Percentiles rank a stretch among this genome's conserved stretches.
These are phyloP conservation scores for Xylaria sp. DNA, from an alignment of 2,329 filamentous ascomycete species.

Conservation along the genomic window DNA sequence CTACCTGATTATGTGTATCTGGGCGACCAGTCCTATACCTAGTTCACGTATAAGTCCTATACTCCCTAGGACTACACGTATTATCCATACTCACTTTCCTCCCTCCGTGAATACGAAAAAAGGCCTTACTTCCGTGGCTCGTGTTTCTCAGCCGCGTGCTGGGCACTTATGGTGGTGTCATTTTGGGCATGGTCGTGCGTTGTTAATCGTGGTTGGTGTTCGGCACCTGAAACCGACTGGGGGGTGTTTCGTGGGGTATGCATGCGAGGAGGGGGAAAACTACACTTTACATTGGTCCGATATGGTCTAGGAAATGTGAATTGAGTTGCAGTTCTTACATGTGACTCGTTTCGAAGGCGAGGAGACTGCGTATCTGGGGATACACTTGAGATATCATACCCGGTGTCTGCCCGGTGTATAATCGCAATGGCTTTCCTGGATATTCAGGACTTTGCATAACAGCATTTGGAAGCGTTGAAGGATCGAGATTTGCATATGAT, in stretches of 20 bases:
- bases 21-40: too few species aligned
- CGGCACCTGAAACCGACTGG: constrained; percentile 26
- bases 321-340: too few species aligned
- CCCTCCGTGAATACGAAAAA: background rate
- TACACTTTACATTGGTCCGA: background rate
- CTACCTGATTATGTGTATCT: too few species aligned
- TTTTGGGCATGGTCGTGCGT: background rate
- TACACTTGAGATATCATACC: too few species aligned
- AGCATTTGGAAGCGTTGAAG: background rate
- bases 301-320: background rate
- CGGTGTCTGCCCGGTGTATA: too few species aligned
- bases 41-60: too few species aligned
- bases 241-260: constrained; percentile 19
- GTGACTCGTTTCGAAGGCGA: background rate
- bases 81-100: background rate
- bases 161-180: background rate
- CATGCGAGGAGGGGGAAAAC: background rate
- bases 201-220: too few species aligned
- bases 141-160: background rate
- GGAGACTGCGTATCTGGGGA: too few species aligned
- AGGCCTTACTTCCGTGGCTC: background rate
- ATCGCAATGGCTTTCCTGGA: too few species aligned
- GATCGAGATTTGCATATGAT: background rate
- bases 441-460: too few species aligned
- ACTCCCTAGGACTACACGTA: too few species aligned